Evolutionary conservation across 306 rosid genomes (phyloP).

Genomic region (Quercus variabilis): DNA sequence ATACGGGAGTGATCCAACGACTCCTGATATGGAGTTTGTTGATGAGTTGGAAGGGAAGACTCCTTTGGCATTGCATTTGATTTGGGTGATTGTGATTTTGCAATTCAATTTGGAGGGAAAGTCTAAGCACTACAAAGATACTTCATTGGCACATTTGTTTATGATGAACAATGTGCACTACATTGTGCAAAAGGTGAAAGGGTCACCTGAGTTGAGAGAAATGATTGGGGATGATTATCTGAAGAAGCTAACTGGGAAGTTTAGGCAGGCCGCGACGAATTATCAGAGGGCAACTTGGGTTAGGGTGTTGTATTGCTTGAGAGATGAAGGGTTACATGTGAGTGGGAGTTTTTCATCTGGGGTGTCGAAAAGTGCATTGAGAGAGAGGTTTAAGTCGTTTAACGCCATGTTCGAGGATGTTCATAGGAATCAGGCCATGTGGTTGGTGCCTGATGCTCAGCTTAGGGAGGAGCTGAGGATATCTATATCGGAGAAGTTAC

Average conservation of each 20-base stretch:
- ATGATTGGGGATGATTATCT: conserved; percentile 89
- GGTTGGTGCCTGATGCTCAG: conserved; percentile 95
- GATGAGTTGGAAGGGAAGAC: conserved; percentile 83
- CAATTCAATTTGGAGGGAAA: conserved; percentile 91
- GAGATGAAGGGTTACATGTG: conserved; percentile 89
- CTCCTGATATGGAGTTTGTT: conserved; percentile 85
- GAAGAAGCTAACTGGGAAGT: conserved; percentile 76
- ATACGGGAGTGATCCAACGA: conserved; percentile 70
- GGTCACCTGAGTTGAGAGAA: conserved; percentile 83
- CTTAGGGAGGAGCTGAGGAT: conserved; percentile 94
- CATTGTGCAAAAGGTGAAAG: conserved; percentile 89
- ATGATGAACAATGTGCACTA: conserved; percentile 99
- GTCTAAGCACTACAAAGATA: conserved; percentile 84
- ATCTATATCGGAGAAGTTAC: conserved; percentile 76
- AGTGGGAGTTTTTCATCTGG: conserved; percentile 92
- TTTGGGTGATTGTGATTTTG: conserved; percentile 92
- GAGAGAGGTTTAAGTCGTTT: conserved; percentile 94
- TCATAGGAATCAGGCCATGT: conserved; percentile 78
- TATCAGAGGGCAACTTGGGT: conserved; percentile 99
- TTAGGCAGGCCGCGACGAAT: conserved; percentile 82
- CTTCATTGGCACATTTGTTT: conserved; percentile 67
- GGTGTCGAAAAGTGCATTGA: conserved; percentile 81
- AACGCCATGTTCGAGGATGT: conserved; percentile 98
- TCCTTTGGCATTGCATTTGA: conserved; percentile 86
- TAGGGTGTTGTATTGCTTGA: conserved; percentile 72